These are phyloP conservation scores for Microbotryum saponariae DNA, from an alignment of 1,284 basidiomycete species.

Conservation along the genomic window DNA sequence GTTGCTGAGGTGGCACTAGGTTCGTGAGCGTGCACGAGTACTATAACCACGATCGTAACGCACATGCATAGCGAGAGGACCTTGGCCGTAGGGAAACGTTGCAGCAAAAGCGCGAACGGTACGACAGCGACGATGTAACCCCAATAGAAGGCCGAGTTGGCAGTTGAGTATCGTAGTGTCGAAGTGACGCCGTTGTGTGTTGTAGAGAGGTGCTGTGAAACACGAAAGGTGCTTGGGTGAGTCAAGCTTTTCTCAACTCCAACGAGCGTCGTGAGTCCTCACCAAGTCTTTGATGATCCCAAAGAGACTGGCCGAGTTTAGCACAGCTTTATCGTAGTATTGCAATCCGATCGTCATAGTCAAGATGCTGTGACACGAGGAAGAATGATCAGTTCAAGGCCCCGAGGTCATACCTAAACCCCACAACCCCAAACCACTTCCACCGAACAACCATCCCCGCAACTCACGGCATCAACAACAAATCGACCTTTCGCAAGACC, in stretches of 20 bases:
- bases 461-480: conserved; percentile 30
- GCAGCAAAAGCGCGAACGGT: conserved; percentile 45
- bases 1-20: neutral
- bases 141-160: conserved; percentile 45
- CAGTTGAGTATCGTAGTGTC: conserved; percentile 42
- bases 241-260: neutral
- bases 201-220: conserved; percentile 33
- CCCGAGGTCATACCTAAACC: neutral
- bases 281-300: conserved; percentile 46
- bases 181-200: conserved; percentile 38
- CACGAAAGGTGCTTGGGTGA: neutral
- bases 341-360: conserved; percentile 47
- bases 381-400: too few relatives aligned
- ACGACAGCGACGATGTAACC: conserved; percentile 40
- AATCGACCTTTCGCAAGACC: conserved; percentile 40
- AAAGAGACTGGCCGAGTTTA: conserved; percentile 47
- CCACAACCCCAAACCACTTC: neutral
- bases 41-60: neutral
- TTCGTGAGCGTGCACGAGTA: neutral
- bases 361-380: conserved; percentile 34
- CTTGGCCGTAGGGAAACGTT: conserved; percentile 44
- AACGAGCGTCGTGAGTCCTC: neutral
- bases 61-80: conserved; percentile 37
- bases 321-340: conserved; percentile 47
- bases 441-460: neutral